Base-by-base conservation (phyloP, 768 basidiomycete genomes). In the Gloeophyllum trabeum region DNA sequence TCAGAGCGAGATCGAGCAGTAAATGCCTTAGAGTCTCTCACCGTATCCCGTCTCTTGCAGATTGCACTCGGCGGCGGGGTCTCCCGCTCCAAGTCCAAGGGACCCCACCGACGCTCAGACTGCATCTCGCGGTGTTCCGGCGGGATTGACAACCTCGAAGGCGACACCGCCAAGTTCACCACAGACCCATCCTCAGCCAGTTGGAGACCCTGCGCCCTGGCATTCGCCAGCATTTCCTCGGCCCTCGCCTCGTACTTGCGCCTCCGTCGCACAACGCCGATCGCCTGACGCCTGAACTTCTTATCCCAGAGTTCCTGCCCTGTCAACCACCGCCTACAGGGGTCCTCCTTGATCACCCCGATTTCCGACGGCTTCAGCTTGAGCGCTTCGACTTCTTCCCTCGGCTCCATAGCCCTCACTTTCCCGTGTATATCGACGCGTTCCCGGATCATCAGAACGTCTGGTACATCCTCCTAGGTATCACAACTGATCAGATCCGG, bases 291-390 rank as follows among this genome's bases (percentile, higher is more conserved):
- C 37, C 57, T 59, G 56, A 66, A 82, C 48, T 61, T 65, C 51
- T 64, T 60, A 54, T 84, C 79, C 81, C 81, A 82, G 24, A 67
- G 52, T 18, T 67, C 62, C 55, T 80, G 79, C 5, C 80, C 77
- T 3, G 61, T 57, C 12, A 75, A 54, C 71, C 84, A 91, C n/a
- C 79, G 68, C 53, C 71, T 64, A 0, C 75, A 75, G 0, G 81
- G 79, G 0, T 63, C 74, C 57, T 88, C 86, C 55, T 82, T 86
- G 56, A 90, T 75, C 24, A 81, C 56, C 0, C 84, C 85, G 28
- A 88, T 69, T 45, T 82, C 65, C 10, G 66, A 63, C 0, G 70
- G 61, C 1, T 68, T 65, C 30, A 88, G 54, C 6, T 64, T 55
- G 32, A 88, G 61, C 1, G 70, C 75, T 4, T 61, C 53, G 4